Evolutionary conservation across 2,329 filamentous ascomycete species (phyloP), one percentile per base, ranked within the genome.

Genomic region (Aspergillus sergii): DNA sequence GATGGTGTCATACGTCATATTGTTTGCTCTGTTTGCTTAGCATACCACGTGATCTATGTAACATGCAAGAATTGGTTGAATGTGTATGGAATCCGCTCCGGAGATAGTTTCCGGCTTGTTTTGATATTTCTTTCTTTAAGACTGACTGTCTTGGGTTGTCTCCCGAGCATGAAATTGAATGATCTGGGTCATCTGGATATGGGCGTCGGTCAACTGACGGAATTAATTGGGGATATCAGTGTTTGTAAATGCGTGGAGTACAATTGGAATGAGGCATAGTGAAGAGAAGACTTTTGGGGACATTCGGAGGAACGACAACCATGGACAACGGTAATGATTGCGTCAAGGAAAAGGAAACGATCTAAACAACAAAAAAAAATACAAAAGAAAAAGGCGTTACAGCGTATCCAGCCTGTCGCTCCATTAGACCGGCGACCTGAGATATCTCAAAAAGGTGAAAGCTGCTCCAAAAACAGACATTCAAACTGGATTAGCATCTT

Each of bases 151-250:
- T 32, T 51, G 28, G 28, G 19, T 51, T 28, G 34, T 19, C 16
- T 11, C 48, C 48, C 51, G n/a, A 23, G 34, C 51, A 39, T 55
- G 30, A 26, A 39, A 39, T 36, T 55, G 11, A 10, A 55, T 23
- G 34, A 54, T 16, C 30, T 9, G 41, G 4, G 48, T 60, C 41
- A 45, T 46, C 48, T 46, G 48, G n/a, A 46, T 46, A 34, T 51
- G 48, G 19, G 34, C 32, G 16, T 55, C 51, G 39, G 58, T 43
- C 58, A 60, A 54, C 19, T 45, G 58, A 41, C 36, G n/a, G 58
- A 58, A 58, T 63, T 69, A 66, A 68, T 69, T 63, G 58, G 71
- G 69, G 71, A 69, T 70, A 73, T 72, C 72, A 73, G 72, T 72
- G 71, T 71, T 19, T 51, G 51, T 19, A 23, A 46, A 55, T 55